These are phyloP conservation scores for Plantago elongata DNA, from an alignment of 257 asterid species.

Conservation along the genomic window DNA sequence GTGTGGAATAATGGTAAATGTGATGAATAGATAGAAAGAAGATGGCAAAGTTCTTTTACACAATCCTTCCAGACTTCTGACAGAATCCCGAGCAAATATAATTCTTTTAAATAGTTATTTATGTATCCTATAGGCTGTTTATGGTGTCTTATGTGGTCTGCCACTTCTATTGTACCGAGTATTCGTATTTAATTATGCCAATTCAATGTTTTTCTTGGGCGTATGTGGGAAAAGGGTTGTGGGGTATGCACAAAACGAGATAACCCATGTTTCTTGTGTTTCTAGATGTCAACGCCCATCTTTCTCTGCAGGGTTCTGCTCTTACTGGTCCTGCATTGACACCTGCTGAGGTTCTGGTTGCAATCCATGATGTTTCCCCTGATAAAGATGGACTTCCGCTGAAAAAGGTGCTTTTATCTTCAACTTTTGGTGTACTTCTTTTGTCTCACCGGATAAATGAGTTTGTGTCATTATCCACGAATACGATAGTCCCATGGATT, in stretches of 20 bases:
- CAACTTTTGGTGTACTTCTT: neutral
- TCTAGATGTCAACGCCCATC: conserved; percentile 16
- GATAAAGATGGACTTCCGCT: conserved; percentile 85
- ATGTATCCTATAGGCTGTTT: too few species aligned
- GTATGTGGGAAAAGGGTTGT: neutral
- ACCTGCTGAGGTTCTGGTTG: conserved; percentile 96
- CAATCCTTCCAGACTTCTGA: too few species aligned
- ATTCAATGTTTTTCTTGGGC: neutral
- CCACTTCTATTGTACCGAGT: too few species aligned
- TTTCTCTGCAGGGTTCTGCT: conserved; percentile 78
- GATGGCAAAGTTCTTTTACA: too few species aligned
- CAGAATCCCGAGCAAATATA: too few species aligned
- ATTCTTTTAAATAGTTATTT: too few species aligned
- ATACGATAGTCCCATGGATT: too few species aligned
- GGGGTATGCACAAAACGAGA: neutral
- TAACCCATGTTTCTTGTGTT: conserved; percentile 16
- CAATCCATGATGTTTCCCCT: conserved; percentile 89
- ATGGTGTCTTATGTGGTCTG: too few species aligned
- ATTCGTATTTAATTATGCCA: neutral
- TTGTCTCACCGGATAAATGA: neutral
- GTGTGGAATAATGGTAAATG: too few species aligned
- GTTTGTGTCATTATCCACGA: too few species aligned
- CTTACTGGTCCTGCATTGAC: conserved; percentile 96
- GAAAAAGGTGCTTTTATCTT: conserved; percentile 59
- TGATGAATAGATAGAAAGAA: too few species aligned